A percentile compares a stretch with the other conserved stretches of the same genome.
phyloP scores from a whole-genome alignment of 192 early-diverging fungal genomes.

The Neocallimastix lanati region DNA sequence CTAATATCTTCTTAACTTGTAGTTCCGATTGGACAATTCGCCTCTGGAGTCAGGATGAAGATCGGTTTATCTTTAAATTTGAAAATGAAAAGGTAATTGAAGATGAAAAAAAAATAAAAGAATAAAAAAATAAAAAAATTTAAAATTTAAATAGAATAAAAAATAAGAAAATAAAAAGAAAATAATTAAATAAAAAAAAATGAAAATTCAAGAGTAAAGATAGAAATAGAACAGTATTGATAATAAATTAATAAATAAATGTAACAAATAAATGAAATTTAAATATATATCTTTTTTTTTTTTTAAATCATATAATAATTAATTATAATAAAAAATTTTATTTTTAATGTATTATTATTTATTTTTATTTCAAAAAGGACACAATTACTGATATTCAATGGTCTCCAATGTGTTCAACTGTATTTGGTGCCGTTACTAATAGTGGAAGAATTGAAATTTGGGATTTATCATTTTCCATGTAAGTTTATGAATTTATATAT shows the following conservation, averaged over 20 bases:
- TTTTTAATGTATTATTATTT: not conserved
- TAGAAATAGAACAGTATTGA: no score
- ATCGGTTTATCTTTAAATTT: slow-evolving; percentile 28
- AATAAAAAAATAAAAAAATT: no score
- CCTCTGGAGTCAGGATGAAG: slow-evolving; percentile 30
- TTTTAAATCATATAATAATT: no score
- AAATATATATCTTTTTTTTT: no score
- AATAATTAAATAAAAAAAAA: no score
- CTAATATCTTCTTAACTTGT: slow-evolving; percentile 22
- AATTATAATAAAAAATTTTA: no score
- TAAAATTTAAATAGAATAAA: not conserved
- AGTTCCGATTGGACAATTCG: slow-evolving; percentile 34
- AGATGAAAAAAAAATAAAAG: no score
- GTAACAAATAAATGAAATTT: no score
- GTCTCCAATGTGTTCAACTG: slow-evolving; percentile 24
- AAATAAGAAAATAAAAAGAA: no score
- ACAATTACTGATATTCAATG: slow-evolving; percentile 32
- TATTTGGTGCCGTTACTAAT: slow-evolving; percentile 30
- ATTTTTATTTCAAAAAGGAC: slow-evolving; percentile 13
- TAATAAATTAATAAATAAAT: no score
- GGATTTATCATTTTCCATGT: slow-evolving; percentile 35
- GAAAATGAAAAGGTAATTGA: slow-evolving; percentile 35
- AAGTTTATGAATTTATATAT: slow-evolving; percentile 12
- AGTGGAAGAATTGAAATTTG: slow-evolving; percentile 41
- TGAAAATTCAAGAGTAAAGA: no score